Conservation (phyloP, 352 stramenopile species). For the Sclerospora graminicola region DNA sequence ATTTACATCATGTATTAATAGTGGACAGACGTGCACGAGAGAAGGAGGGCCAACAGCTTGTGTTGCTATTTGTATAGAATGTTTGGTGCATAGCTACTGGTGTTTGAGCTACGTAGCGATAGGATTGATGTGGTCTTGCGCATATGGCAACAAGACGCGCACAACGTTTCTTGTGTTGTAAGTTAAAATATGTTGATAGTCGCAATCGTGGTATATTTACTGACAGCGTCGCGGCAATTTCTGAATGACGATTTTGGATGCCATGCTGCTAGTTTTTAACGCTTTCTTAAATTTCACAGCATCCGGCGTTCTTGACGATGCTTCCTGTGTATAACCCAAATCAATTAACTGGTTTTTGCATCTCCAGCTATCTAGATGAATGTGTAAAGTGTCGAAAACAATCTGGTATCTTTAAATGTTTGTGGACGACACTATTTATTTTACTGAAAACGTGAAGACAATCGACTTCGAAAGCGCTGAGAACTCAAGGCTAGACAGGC, state of each 20-base stretch:
- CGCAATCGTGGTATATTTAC: neutral
- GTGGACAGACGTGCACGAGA: neutral
- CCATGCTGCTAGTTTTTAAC: constrained; percentile 77
- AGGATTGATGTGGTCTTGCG: constrained; percentile 71
- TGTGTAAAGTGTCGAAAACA: too few species aligned
- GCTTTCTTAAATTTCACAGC: constrained; percentile 86
- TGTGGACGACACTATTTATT: too few species aligned
- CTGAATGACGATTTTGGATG: constrained; percentile 82
- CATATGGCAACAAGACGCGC: too few species aligned
- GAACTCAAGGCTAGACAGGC: too few species aligned
- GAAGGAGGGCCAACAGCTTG: neutral
- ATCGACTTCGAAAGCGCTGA: too few species aligned
- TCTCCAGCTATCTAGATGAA: constrained; percentile 7
- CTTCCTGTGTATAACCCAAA: constrained; percentile 16
- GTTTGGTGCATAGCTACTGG: constrained; percentile 65
- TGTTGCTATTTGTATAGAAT: constrained; percentile 30
- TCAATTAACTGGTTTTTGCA: constrained; percentile 8
- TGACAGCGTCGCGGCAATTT: constrained; percentile 79
- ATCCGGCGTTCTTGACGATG: constrained; percentile 47
- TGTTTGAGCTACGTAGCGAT: constrained; percentile 77
- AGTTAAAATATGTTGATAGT: constrained; percentile 5
- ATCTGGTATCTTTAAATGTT: too few species aligned
- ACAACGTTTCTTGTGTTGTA: constrained; percentile 85
- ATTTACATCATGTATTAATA: constrained; percentile 82
- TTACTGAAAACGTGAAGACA: too few species aligned